A percentile compares a stretch with the other conserved stretches of the same genome.
Conservation (phyloP, 202 grass and related monocot genomes). For the Elaeis oleifera region DNA sequence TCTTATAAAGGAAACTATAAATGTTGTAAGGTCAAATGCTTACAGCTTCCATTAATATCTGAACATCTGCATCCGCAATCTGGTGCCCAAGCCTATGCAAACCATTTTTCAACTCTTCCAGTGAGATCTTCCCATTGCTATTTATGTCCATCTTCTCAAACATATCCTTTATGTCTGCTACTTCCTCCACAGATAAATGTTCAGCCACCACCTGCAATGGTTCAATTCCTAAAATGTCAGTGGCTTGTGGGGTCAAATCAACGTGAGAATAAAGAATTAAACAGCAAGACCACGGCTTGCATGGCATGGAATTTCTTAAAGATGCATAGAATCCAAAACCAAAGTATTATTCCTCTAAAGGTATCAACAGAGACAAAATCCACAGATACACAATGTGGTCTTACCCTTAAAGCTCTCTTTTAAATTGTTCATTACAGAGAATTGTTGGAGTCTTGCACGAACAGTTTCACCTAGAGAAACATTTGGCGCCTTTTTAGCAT, state of each 20-base stretch:
- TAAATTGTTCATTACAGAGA: slow-evolving; percentile 93
- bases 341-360: background rate
- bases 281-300: no score
- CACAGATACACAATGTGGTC: slow-evolving; percentile 6
- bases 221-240: no score
- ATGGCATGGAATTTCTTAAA: no score
- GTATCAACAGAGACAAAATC: background rate
- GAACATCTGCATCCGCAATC: slow-evolving; percentile 67
- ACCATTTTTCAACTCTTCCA: slow-evolving; percentile 79
- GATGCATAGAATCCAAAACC: no score
- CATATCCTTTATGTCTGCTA: slow-evolving; percentile 78
- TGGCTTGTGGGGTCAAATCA: no score
- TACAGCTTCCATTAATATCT: slow-evolving; percentile 94
- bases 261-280: no score
- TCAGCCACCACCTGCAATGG: slow-evolving; percentile 75
- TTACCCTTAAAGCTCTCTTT: slow-evolving; percentile 88
- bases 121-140: slow-evolving; percentile 60
- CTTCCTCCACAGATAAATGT: slow-evolving; percentile 92
- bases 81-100: slow-evolving; percentile 76
- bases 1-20: background rate
- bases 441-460: slow-evolving; percentile 71
- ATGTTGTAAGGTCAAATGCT: slow-evolving; percentile 22
- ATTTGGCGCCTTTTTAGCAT: slow-evolving; percentile 69
- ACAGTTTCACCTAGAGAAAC: slow-evolving; percentile 77
- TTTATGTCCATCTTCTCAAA: slow-evolving; percentile 90